These are phyloP conservation scores for Pythium brachiatum DNA, from an alignment of 352 stramenopile genomes.

Conservation along the genomic window DNA sequence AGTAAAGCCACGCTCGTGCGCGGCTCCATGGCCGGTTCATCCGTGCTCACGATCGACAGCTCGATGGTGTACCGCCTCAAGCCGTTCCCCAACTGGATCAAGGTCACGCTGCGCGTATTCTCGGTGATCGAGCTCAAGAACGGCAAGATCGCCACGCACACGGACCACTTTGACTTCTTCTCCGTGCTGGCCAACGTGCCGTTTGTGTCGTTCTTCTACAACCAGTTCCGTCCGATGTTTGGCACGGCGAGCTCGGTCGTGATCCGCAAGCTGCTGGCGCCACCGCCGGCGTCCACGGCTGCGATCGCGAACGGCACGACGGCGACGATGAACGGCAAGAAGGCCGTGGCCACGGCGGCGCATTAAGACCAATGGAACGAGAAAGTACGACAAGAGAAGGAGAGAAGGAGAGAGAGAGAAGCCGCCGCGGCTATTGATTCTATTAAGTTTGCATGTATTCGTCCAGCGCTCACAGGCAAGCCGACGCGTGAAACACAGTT, in stretches of 20 bases:
- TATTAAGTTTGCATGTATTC: conserved; percentile 1
- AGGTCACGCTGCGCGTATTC: conserved; percentile 73
- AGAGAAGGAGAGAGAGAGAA: not conserved
- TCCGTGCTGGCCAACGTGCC: conserved; percentile 78
- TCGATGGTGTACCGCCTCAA: conserved; percentile 73
- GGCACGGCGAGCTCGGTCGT: conserved; percentile 61
- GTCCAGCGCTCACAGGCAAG: not conserved
- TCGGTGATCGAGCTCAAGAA: conserved; percentile 84
- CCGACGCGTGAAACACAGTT: not conserved
- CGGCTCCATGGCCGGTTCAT: conserved; percentile 75
- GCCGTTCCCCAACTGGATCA: conserved; percentile 71
- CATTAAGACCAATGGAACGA: conserved; percentile 8
- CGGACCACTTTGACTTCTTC: conserved; percentile 84
- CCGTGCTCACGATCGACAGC: conserved; percentile 81
- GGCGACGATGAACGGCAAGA: conserved; percentile 13
- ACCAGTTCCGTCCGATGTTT: conserved; percentile 73
- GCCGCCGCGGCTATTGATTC: not conserved
- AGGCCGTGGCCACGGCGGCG: conserved; percentile 11
- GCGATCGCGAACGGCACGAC: conserved; percentile 16
- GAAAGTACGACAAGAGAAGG: not conserved
- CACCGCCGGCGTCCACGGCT: conserved; percentile 10
- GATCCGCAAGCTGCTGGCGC: conserved; percentile 62
- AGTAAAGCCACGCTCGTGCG: conserved; percentile 78
- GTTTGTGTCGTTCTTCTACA: conserved; percentile 78
- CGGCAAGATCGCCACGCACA: conserved; percentile 73